Base-by-base conservation (phyloP, 2,329 filamentous ascomycete genomes). In the Diaporthe velutina region DNA sequence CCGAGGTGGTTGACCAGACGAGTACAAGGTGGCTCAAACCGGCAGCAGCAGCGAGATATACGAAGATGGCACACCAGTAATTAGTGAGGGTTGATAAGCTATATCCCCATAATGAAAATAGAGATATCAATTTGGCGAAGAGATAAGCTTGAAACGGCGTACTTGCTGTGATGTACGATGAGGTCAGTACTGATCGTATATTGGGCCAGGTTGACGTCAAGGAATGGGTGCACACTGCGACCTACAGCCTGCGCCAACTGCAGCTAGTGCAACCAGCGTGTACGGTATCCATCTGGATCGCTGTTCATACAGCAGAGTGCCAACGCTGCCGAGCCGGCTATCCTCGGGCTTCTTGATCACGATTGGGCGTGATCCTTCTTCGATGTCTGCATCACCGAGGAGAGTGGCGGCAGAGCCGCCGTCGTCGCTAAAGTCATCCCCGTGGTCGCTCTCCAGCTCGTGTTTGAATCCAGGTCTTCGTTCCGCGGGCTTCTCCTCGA, bases 401-500 rank as follows among this genome's bases (percentile, higher is more conserved):
- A 68, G 64, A 40, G 64, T 68, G 8, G 48, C 48, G 17, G 54
- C 64, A 9, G 64, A 68, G 33, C 67, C 33, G 35, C 6, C 40
- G 17, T 25, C 30, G 3, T 75, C 68, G 6, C 28, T 66, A 4
- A 42, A 55, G 35, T 64, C 70, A 17, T 67, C 71, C 4, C 30
- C 25, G 1, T 9, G 3, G 2, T 45, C 25, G 9, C 52, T 55
- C 12, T 64, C 66, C 7, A 22, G 15, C 7, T 57, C 22, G 7
- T 57, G 85, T 79, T 94, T 95, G 55, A 93, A 93, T 1, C 94
- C 94, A 22, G 90, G 89, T 79, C 96, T 94, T 1, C 94, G 95
- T 1, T 97, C 94, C 3, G 89, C 83, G 0, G 94, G 95, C 1
- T 92, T 88, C 80, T 96, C 1, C 91, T 90, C 85, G 93, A 67